Conservation (phyloP, 2,329 filamentous ascomycete genomes). For the Spiromastix sp. region DNA sequence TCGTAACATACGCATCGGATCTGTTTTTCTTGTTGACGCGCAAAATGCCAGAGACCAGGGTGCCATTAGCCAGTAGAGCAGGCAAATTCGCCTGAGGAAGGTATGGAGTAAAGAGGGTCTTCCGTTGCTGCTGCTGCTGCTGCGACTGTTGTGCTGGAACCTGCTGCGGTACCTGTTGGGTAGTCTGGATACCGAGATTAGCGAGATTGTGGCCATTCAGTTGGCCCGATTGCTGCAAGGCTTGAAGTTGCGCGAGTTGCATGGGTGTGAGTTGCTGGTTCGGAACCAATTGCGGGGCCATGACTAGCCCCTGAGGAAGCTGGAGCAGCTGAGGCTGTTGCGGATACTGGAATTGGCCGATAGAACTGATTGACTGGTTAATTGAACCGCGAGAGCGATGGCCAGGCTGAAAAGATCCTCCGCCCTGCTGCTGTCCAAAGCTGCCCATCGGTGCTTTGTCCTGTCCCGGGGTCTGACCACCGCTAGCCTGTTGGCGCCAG, state of each 20-base stretch:
- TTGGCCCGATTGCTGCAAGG: constrained; percentile 55
- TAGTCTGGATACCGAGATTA: constrained; percentile 54
- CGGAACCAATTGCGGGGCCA: constrained; percentile 65
- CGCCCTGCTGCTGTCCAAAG: constrained; percentile 59
- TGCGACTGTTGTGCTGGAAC: constrained; percentile 44
- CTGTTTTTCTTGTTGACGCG: constrained; percentile 99
- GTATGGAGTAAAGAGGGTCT: constrained; percentile 97
- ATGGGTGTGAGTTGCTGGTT: constrained; percentile 69
- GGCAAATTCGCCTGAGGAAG: constrained; percentile 89
- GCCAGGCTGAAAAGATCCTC: constrained; percentile 75
- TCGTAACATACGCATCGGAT: constrained; percentile 95
- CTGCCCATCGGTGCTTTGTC: constrained; percentile 49
- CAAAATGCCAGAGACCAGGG: constrained; percentile 90
- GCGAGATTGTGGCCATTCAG: constrained; percentile 78
- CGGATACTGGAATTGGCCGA: constrained; percentile 83
- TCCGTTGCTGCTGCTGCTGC: constrained; percentile 82
- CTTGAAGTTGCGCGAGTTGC: constrained; percentile 63
- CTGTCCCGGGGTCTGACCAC: constrained; percentile 36
- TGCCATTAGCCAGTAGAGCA: constrained; percentile 78
- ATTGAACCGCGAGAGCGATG: constrained; percentile 80
- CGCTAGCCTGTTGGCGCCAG: constrained; percentile 73
- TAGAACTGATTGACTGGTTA: constrained; percentile 63
- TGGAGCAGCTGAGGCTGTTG: constrained; percentile 81
- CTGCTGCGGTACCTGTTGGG: constrained; percentile 57
- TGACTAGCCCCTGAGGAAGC: constrained; percentile 70